Evolutionary conservation across 495 filamentous ascomycete species (phyloP), one percentile per base, ranked within the genome.

Genomic region (Xylaria longipes): DNA sequence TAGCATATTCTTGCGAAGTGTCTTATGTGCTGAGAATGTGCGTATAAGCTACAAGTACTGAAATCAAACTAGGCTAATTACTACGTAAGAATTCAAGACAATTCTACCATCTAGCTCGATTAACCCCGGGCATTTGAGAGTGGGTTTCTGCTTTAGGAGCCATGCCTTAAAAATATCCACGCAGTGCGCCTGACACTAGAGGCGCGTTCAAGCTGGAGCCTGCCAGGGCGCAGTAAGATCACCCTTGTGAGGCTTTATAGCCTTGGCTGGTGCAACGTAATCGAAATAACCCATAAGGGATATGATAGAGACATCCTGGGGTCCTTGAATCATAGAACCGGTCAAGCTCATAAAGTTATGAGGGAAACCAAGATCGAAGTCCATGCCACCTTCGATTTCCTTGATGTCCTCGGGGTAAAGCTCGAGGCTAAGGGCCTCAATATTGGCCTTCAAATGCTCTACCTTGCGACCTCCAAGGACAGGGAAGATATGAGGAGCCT

Each of bases 401-500:
- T 84, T 74, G 31, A 91, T 82, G 43, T 92, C 89, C 50, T 87
- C 84, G 6, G 82, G 72, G 1, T 79, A 84, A 66, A 92, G 78
- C 60, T 79, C 74, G 29, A 92, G 22, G 9, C 74, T 74, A 63
- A 92, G 75, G 0, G 87, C 89, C 58, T 89, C 88, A 65, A 91
- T 87, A 58, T 86, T 91, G 67, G 81, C 84, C 75, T 88, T 85
- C n/a, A 92, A 72, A 54, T 87, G 85, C 41, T 84, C 80, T 56
- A 87, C 74, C 66, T 84, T 88, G 20, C 84, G 77, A 3, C 77
- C 88, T 2, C 90, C 90, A 22, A 91, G 82, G 63, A 92, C 85
- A 4, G 90, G 90, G 75, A 91, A 91, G 31, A 90, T 87, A 68
- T 91, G 88, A 0, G 90, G 87, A 43, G 37, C 5, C 60, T 63